These are phyloP conservation scores for Harrya chromipes DNA, from an alignment of 768 basidiomycete species.

Conservation along the genomic window DNA sequence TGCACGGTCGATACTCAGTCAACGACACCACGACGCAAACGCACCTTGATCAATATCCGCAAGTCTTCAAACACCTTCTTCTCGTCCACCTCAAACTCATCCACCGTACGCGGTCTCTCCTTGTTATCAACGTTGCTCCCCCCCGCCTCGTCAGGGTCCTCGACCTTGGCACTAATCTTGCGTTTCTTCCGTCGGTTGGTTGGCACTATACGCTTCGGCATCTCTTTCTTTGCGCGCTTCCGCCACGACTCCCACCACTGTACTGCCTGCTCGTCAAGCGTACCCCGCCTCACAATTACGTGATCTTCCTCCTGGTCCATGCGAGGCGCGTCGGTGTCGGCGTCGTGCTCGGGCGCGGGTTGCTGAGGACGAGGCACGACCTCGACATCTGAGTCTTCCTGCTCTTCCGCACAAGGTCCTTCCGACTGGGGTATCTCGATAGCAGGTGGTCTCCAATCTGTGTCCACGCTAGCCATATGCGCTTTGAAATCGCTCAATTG, in stretches of 20 bases:
- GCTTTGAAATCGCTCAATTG: slow-evolving; percentile 79
- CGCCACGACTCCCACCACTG: slow-evolving; percentile 76
- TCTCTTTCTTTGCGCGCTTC: slow-evolving; percentile 41
- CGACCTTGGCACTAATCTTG: slow-evolving; percentile 35
- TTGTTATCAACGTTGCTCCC: slow-evolving; percentile 25
- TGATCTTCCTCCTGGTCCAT: slow-evolving; percentile 25
- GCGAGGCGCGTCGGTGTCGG: slow-evolving; percentile 27
- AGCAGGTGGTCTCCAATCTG: slow-evolving; percentile 31
- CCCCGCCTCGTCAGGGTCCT: slow-evolving; percentile 21
- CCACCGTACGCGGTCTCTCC: slow-evolving; percentile 50
- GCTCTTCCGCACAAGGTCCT: slow-evolving; percentile 25
- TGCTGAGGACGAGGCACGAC: slow-evolving; percentile 14
- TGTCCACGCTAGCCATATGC: slow-evolving; percentile 57
- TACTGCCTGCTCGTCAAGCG: slow-evolving; percentile 46
- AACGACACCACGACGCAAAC: slow-evolving; percentile 17
- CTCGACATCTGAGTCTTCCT: slow-evolving; percentile 29
- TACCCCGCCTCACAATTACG: slow-evolving; percentile 34
- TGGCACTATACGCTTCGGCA: slow-evolving; percentile 24
- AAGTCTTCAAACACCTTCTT: slow-evolving; percentile 75
- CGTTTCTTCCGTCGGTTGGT: slow-evolving; percentile 41
- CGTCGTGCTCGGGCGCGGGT: slow-evolving; percentile 13
- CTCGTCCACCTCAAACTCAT: slow-evolving; percentile 67
- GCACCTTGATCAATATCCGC: slow-evolving; percentile 87
- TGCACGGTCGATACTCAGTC: slow-evolving; percentile 4
- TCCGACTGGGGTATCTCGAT: slow-evolving; percentile 24